Percentiles rank a stretch among this genome's conserved stretches.
These are phyloP conservation scores for Trichopus zeylanicus DNA, from an alignment of 116 monocot species.

Conservation along the genomic window DNA sequence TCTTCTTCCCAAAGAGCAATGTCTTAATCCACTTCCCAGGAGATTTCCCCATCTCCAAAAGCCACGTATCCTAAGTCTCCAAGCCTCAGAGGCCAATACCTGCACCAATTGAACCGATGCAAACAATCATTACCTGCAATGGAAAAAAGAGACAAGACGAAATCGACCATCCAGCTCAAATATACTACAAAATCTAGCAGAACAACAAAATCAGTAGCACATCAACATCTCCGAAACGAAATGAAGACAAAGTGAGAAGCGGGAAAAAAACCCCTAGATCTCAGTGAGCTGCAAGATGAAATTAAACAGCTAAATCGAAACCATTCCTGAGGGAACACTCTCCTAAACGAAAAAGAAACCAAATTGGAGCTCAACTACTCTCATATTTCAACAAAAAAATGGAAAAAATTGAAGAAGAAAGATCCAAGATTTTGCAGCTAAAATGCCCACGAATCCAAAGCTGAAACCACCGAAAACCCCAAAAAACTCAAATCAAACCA, in stretches of 20 bases:
- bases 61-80: background rate
- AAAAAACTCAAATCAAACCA: background rate
- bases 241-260: too few relatives aligned
- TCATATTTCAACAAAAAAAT: background rate
- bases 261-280: too few relatives aligned
- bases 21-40: slow-evolving; percentile 43
- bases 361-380: background rate
- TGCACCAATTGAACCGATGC: background rate
- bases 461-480: background rate
- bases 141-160: too few relatives aligned
- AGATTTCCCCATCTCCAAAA: slow-evolving; percentile 29
- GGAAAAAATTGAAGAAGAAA: background rate
- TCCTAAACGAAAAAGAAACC: background rate
- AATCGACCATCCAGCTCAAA: too few relatives aligned
- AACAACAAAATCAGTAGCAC: too few relatives aligned
- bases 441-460: background rate
- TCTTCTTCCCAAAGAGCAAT: slow-evolving; percentile 30
- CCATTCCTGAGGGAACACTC: background rate
- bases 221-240: too few relatives aligned
- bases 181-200: too few relatives aligned
- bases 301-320: background rate
- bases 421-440: background rate
- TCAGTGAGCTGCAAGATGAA: background rate
- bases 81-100: background rate
- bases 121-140: too few relatives aligned